A percentile compares a stretch with the other conserved stretches of the same genome.
Conservation (phyloP, 2,329 filamentous ascomycete genomes). For the Xylariaceae sp. region DNA sequence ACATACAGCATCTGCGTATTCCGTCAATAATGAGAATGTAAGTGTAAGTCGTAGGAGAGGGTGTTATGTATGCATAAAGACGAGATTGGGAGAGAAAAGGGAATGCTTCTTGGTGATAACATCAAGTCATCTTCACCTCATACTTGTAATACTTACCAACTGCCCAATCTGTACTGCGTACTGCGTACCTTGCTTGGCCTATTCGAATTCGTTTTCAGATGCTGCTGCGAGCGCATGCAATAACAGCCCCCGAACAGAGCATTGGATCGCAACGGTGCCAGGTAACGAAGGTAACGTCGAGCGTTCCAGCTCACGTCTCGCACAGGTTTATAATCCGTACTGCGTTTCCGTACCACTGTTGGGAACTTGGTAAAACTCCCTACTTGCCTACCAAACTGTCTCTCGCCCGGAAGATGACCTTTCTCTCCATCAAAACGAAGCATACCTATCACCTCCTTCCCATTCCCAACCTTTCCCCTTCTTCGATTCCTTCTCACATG, state of each 20-base stretch:
- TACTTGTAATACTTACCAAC: no score
- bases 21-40: neutral
- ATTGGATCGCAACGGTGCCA: slow-evolving; percentile 6
- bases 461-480: neutral
- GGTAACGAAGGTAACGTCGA: neutral
- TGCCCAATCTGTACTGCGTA: no score
- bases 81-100: neutral
- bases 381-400: neutral
- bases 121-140: slow-evolving; percentile 7
- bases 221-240: slow-evolving; percentile 1
- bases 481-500: neutral
- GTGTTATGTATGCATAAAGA: slow-evolving; percentile 8
- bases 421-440: neutral
- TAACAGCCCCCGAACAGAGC: neutral
- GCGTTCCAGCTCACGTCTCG: neutral
- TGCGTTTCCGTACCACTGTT: neutral
- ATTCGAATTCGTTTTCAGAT: neutral
- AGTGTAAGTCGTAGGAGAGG: neutral
- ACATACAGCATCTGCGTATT: neutral
- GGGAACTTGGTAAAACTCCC: neutral
- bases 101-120: slow-evolving; percentile 11
- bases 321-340: neutral
- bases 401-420: neutral
- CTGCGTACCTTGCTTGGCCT: no score
- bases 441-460: neutral